Base-by-base conservation (phyloP, 345 rosid species). In the Dipteronia sinensis region DNA sequence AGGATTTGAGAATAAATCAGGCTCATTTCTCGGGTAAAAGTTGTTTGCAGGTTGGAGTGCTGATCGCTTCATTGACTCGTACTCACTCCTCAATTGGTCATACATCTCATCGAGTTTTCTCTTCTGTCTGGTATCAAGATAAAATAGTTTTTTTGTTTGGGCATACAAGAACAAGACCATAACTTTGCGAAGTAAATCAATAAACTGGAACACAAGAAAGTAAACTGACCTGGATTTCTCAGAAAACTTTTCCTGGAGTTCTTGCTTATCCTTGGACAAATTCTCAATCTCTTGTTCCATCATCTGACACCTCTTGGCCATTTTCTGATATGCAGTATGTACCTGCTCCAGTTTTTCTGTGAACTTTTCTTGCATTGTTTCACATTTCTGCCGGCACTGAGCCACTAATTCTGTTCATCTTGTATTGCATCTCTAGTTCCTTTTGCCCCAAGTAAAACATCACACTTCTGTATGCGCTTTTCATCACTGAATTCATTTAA, bases 71-170 rank as follows among this genome's bases (percentile, higher is more conserved):
- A 82, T 73, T 15, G 97, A 89, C 78, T 96, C 94, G 7, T 84
- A 88, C 76, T 96, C 97, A 68, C 81, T 91, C 81, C 94, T 88
- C 85, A 96, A 75, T 72, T 89, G 97, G 79, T 96, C 99, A 77
- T 96, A 94, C 97, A 96, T 96, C 85, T 96, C 99, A 79, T 96
- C 99, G 61, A 92, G 97, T 81, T 92, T 96, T 79, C 97, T 91
- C 93, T 96, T 96, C 87, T 92, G 97, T 83, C 98, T 94, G 91
- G 65, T 72, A 81, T 76, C 73, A 17, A 19, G 73, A 78, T 20
- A 70, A 79, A 34, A 49, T 23, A 25, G 58, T 61, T 66, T 25
- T 62, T 46, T 31, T 65, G 67, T 47, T 56, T 23, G 19, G 73
- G 73, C 63, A 67, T 69, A 65, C 79, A 70, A 40, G 55, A 75